Conservation (phyloP, 2,329 filamentous ascomycete genomes). For the Paraphoma chrysanthemicola region DNA sequence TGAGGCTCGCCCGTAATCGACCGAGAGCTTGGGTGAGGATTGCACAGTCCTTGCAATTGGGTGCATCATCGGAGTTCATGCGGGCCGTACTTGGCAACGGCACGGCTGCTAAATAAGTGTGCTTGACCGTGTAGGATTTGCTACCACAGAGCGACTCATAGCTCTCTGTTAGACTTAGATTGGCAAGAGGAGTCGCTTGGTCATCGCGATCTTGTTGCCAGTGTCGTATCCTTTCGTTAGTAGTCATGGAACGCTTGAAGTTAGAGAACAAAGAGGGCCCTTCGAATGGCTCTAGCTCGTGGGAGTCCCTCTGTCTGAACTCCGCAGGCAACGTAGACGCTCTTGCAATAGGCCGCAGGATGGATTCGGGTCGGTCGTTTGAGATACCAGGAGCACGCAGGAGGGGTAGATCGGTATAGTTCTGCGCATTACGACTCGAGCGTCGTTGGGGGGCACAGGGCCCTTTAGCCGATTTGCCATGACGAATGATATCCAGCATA, state of each 20-base stretch:
- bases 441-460: background rate
- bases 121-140: background rate
- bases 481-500: conserved; percentile 63
- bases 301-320: conserved; percentile 2
- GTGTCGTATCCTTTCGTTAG: conserved; percentile 26
- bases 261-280: conserved; percentile 28
- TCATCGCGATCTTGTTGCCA: conserved; percentile 17
- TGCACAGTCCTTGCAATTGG: too few relatives aligned
- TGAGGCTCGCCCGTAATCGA: too few relatives aligned
- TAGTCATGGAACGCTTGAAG: conserved; percentile 33
- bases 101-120: too few relatives aligned
- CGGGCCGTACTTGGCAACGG: too few relatives aligned
- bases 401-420: conserved; percentile 7
- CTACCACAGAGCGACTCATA: conserved; percentile 19
- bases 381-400: conserved; percentile 39
- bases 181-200: background rate
- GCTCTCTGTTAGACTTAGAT: background rate
- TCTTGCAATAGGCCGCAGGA: conserved; percentile 23
- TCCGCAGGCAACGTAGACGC: conserved; percentile 29
- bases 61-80: too few relatives aligned
- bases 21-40: too few relatives aligned
- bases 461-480: conserved; percentile 12
- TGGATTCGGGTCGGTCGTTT: conserved; percentile 11
- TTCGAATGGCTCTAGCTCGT: conserved; percentile 26
- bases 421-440: background rate